Percentiles rank a stretch among this genome's conserved stretches.
These are phyloP conservation scores for Iberis pinnata DNA, from an alignment of 345 rosid genomes.

Conservation along the genomic window DNA sequence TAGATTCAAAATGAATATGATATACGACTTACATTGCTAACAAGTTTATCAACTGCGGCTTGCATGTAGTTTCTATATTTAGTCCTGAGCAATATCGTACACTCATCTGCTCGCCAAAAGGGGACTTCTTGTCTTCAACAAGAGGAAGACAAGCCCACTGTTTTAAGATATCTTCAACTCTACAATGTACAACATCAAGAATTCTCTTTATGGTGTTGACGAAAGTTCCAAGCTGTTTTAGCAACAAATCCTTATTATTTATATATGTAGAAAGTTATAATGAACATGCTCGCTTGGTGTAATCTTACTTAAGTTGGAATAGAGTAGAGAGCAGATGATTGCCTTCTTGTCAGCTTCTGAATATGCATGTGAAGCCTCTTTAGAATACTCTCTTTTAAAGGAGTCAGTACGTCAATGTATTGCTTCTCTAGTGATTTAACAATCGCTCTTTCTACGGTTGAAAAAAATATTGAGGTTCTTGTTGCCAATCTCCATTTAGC, in stretches of 20 bases:
- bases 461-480: too few relatives aligned
- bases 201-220: conserved; percentile 87
- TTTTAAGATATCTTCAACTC: conserved; percentile 73
- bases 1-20: neutral
- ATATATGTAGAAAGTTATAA: neutral
- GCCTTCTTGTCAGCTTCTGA: conserved; percentile 88
- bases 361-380: conserved; percentile 88
- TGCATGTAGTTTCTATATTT: conserved; percentile 90
- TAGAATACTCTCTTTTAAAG: conserved; percentile 80
- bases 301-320: conserved; percentile 71
- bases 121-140: conserved; percentile 60
- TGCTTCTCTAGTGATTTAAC: conserved; percentile 85
- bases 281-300: too few relatives aligned
- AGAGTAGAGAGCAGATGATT: conserved; percentile 58
- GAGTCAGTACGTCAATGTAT: conserved; percentile 73
- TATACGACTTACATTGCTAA: conserved; percentile 56
- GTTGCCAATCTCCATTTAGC: too few relatives aligned
- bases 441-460: conserved; percentile 74
- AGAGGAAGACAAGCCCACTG: conserved; percentile 85
- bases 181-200: conserved; percentile 71
- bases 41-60: conserved; percentile 85
- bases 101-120: conserved; percentile 88
- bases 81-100: conserved; percentile 82
- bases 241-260: neutral
- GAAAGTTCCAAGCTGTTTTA: conserved; percentile 64